These are phyloP conservation scores for Suhomyces taliae DNA, from an alignment of 1,139 yeast species.

Conservation along the genomic window DNA sequence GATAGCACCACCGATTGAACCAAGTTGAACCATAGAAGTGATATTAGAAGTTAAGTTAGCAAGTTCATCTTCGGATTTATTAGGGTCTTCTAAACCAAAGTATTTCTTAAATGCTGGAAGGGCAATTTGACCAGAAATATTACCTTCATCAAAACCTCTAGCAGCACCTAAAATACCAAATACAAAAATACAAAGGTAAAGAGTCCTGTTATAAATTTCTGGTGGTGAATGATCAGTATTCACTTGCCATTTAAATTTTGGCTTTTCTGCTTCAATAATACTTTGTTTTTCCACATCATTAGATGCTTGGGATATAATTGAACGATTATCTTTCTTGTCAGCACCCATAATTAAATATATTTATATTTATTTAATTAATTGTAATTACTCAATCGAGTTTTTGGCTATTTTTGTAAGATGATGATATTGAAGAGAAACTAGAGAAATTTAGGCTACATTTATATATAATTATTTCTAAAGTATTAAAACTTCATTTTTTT, in stretches of 20 bases:
- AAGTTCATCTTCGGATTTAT: slow-evolving; percentile 32
- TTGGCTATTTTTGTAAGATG: no score
- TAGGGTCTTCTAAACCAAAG: slow-evolving; percentile 48
- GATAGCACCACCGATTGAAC: slow-evolving; percentile 58
- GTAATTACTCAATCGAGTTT: no score
- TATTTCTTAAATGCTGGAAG: slow-evolving; percentile 42
- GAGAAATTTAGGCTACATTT: no score
- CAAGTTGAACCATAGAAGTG: slow-evolving; percentile 63
- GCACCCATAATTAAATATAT: not conserved
- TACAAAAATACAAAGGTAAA: slow-evolving; percentile 48
- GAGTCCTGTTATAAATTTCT: slow-evolving; percentile 48
- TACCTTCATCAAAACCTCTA: slow-evolving; percentile 63
- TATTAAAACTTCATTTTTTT: no score
- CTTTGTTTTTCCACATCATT: not conserved
- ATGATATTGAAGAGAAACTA: no score
- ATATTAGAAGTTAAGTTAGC: slow-evolving; percentile 56
- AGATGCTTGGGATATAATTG: slow-evolving; percentile 9
- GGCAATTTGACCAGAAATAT: slow-evolving; percentile 45
- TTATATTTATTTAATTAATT: no score
- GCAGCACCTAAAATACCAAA: slow-evolving; percentile 62
- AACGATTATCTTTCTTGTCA: slow-evolving; percentile 12
- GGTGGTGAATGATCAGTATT: slow-evolving; percentile 45
- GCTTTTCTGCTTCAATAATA: not conserved
- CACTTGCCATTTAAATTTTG: slow-evolving; percentile 28
- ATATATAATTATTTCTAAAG: no score